phyloP scores from a whole-genome alignment of 2,329 filamentous ascomycete genomes.

The Colletotrichum scovillei region DNA sequence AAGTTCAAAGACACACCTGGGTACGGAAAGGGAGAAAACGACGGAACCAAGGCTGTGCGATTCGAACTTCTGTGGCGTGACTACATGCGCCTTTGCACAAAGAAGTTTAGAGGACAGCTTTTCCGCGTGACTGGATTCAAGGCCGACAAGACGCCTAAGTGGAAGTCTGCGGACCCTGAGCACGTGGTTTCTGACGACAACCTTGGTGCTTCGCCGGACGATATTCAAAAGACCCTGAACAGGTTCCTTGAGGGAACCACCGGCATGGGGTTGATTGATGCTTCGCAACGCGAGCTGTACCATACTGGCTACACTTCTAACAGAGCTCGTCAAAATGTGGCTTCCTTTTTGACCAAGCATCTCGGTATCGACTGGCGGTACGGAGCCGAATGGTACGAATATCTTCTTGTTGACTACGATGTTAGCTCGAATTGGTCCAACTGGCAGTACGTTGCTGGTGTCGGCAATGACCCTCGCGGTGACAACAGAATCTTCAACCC shows the following conservation, averaged over 20 bases:
- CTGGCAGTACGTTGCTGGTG: slow-evolving; percentile 85
- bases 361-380: slow-evolving; percentile 82
- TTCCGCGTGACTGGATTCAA: slow-evolving; percentile 76
- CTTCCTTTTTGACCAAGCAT: slow-evolving; percentile 79
- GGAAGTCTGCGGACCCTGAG: slow-evolving; percentile 58
- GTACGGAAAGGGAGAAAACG: slow-evolving; percentile 77
- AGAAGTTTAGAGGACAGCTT: slow-evolving; percentile 74
- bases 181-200: slow-evolving; percentile 50
- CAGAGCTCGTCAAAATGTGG: slow-evolving; percentile 80
- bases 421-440: slow-evolving; percentile 83
- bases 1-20: slow-evolving; percentile 58
- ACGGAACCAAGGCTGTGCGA: slow-evolving; percentile 75
- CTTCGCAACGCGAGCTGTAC: slow-evolving; percentile 78
- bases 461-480: slow-evolving; percentile 82
- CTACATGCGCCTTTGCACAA: slow-evolving; percentile 81
- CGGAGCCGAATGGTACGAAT: slow-evolving; percentile 87
- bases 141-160: slow-evolving; percentile 55
- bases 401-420: slow-evolving; percentile 80
- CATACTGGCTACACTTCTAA: slow-evolving; percentile 85
- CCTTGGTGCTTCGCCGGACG: slow-evolving; percentile 40
- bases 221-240: slow-evolving; percentile 61
- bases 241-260: slow-evolving; percentile 76
- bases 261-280: slow-evolving; percentile 82
- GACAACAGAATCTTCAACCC: slow-evolving; percentile 83
- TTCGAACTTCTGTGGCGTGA: slow-evolving; percentile 84